Evolutionary conservation across 139 green algal genomes (phyloP).

Genomic region (Desmodesmus armatus): DNA sequence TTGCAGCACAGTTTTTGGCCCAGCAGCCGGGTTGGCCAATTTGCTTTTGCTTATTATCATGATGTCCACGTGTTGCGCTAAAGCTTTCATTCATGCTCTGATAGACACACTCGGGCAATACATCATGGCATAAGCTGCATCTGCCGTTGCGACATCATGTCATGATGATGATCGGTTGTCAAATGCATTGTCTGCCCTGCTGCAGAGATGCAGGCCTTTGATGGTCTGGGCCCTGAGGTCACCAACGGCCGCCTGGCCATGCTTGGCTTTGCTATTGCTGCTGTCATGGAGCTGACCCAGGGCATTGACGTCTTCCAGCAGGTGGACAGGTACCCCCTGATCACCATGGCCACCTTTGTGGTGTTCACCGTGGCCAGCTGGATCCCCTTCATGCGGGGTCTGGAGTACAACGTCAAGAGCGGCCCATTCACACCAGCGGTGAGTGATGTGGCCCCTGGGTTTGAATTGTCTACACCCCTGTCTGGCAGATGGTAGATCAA

Average conservation of each 20-base stretch:
- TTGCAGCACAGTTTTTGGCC: too few relatives aligned
- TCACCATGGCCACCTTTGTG: slow-evolving; percentile 40
- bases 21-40: too few relatives aligned
- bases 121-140: too few relatives aligned
- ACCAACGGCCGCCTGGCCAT: slow-evolving; percentile 42
- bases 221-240: slow-evolving; percentile 43
- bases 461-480: too few relatives aligned
- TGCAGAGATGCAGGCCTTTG: slow-evolving; percentile 58
- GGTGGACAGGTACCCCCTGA: slow-evolving; percentile 25
- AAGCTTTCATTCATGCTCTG: too few relatives aligned
- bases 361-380: slow-evolving; percentile 52
- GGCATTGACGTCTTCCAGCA: slow-evolving; percentile 41
- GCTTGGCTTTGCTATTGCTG: slow-evolving; percentile 42
- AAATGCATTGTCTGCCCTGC: neutral
- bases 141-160: too few relatives aligned
- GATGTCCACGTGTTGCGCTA: too few relatives aligned
- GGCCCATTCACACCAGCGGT: slow-evolving; percentile 45
- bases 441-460: too few relatives aligned
- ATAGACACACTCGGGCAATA: too few relatives aligned
- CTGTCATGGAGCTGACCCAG: slow-evolving; percentile 45
- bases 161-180: too few relatives aligned
- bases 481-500: too few relatives aligned
- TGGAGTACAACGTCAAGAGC: slow-evolving; percentile 51
- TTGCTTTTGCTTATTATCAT: too few relatives aligned
- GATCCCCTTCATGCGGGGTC: slow-evolving; percentile 57